phyloP scores from a whole-genome alignment of 108 stramenopile species.

The Pseudonitzschia multistriata region DNA sequence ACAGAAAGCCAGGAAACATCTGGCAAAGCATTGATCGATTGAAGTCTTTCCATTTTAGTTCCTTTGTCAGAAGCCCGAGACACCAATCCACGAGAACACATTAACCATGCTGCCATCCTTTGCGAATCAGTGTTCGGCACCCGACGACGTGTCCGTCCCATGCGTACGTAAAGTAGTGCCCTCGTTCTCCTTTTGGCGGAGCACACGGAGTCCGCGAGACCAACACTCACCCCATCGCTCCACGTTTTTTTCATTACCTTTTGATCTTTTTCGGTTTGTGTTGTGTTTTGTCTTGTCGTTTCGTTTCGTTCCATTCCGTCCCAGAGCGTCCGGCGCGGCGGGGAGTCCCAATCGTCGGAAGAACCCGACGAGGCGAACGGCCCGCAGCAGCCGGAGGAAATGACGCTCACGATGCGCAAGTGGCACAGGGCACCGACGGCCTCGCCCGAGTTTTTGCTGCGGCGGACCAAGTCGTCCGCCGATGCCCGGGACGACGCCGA shows the following conservation, averaged over 20 bases:
- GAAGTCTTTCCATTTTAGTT: no score
- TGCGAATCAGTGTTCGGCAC: background rate
- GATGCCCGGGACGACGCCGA: background rate
- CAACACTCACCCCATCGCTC: background rate
- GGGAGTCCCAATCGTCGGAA: background rate
- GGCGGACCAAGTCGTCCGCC: background rate
- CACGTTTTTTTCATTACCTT: no score
- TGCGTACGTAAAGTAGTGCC: constrained; percentile 6
- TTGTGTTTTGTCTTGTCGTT: no score
- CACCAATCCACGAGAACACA: background rate
- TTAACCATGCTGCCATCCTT: constrained; percentile 1
- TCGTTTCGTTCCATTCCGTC: background rate
- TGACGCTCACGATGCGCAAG: constrained; percentile 34
- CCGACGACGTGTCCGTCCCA: constrained; percentile 17
- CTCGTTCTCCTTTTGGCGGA: no score
- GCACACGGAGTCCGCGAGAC: background rate
- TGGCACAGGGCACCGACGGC: constrained; percentile 21
- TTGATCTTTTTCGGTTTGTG: no score
- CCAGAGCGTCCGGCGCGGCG: constrained; percentile 3
- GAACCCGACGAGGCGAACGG: background rate
- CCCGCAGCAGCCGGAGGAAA: constrained; percentile 22
- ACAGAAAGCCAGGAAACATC: no score
- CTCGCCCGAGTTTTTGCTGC: background rate
- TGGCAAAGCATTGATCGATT: no score
- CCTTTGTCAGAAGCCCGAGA: no score